Evolutionary conservation across 345 rosid genomes (phyloP), one percentile per base, ranked within the genome.

Genomic region (Mallotus nudiflorus): DNA sequence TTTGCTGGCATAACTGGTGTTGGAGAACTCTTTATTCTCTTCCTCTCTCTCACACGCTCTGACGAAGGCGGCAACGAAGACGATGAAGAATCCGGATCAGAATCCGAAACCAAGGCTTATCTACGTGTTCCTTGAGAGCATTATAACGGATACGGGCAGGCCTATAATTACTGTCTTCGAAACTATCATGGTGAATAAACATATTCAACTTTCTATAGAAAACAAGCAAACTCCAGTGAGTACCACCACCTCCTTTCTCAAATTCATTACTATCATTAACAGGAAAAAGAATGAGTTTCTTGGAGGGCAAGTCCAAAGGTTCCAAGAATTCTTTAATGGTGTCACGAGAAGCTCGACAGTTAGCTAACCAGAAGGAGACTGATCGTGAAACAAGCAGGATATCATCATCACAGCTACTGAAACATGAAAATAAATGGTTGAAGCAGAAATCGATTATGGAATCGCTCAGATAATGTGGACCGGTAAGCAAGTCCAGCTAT

Each of bases 221-320:
- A 0, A 51, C 56, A 51, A 51, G 56, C 27, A 51, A 51, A 51
- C 56, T 51, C 56, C 56, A 51, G 27, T 51, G 56, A 51, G 56
- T n/a, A 8, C 56, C 27, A 22, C 56, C 56, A 20, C n/a, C 56
- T 1, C 56, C 56, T n/a, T 20, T 7, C 3, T 15, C 7, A 48
- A 33, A 2, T 3, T 15, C 4, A 48, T 14, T 4, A n/a, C 25
- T 20, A 12, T 51, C n/a, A 20, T 20, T 51, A n/a, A 51, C 27
- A 2, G 56, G 0, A 11, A 51, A 51, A n/a, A 51, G 7, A 3
- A 51, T 20, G 27, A 51, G 56, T n/a, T 51, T 51, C 12, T 51
- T 51, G 1, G 27, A 20, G 5, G 13, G 2, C 8, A 51, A 10
- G 22, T 51, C 6, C 2, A 51, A 27, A 51, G 56, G 56, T n/a